phyloP scores from a whole-genome alignment of 352 stramenopile genomes.

The Elongisporangium undulatum region DNA sequence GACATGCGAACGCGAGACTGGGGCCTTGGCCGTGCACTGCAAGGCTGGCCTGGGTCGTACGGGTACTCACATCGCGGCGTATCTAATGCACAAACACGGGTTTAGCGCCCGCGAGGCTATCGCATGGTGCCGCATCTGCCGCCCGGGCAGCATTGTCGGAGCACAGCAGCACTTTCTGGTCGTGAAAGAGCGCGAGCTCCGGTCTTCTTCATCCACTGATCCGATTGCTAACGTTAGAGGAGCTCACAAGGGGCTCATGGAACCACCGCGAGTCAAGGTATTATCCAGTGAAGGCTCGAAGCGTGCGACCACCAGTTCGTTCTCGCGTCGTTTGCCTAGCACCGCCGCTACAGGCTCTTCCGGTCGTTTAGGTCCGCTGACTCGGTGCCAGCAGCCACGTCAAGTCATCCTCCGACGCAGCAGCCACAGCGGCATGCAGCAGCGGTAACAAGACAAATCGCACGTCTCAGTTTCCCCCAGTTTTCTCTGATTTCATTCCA shows the following conservation, averaged over 20 bases:
- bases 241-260: neutral
- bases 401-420: no score
- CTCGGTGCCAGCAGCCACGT: no score
- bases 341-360: no score
- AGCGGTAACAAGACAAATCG: no score
- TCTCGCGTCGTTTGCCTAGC: no score
- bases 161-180: slow-evolving; percentile 95
- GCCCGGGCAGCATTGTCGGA: slow-evolving; percentile 93
- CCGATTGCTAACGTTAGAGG: slow-evolving; percentile 1
- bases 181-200: slow-evolving; percentile 74
- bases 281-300: no score
- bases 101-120: slow-evolving; percentile 94
- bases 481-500: no score
- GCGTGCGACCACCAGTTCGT: no score
- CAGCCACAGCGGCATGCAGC: no score
- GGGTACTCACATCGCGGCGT: slow-evolving; percentile 94
- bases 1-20: slow-evolving; percentile 47
- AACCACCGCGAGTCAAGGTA: neutral
- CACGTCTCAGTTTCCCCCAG: no score
- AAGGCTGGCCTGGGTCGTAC: slow-evolving; percentile 96
- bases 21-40: slow-evolving; percentile 96
- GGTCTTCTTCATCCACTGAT: slow-evolving; percentile 9
- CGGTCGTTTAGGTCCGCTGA: no score
- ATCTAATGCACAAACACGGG: slow-evolving; percentile 94
- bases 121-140: slow-evolving; percentile 94